A percentile compares a stretch with the other conserved stretches of the same genome.
phyloP scores from a whole-genome alignment of 176 grass and related monocot species.

The Elaeis guineensis region DNA sequence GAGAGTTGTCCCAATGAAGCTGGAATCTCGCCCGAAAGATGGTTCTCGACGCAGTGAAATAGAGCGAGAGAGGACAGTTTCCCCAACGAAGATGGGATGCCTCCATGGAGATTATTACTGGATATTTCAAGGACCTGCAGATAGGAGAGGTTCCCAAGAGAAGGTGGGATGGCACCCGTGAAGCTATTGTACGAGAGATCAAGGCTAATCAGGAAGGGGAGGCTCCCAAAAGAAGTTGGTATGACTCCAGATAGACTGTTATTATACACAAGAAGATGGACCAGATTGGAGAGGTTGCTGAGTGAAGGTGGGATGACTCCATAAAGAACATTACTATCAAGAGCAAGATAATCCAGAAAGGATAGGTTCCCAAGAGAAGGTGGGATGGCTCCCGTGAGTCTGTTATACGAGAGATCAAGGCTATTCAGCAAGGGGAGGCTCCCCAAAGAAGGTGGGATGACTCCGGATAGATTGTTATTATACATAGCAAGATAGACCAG shows the following conservation, averaged over 20 bases:
- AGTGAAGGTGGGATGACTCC: constrained; percentile 6
- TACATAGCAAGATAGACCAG: neutral
- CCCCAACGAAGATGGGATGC: constrained; percentile 25
- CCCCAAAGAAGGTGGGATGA: too few relatives aligned
- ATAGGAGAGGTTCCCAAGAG: constrained; percentile 19
- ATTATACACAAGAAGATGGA: neutral
- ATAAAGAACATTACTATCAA: too few relatives aligned
- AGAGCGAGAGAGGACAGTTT: constrained; percentile 12
- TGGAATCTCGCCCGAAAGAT: constrained; percentile 8
- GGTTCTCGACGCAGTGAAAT: neutral
- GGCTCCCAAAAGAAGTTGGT: too few relatives aligned
- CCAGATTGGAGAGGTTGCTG: neutral
- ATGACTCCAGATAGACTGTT: too few relatives aligned
- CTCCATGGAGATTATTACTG: neutral
- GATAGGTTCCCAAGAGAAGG: constrained; percentile 19
- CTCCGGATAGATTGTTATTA: too few relatives aligned
- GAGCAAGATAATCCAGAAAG: constrained; percentile 1
- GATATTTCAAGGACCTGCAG: neutral
- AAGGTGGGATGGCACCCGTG: constrained; percentile 21
- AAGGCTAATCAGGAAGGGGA: neutral
- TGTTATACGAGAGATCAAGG: neutral
- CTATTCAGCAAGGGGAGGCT: too few relatives aligned
- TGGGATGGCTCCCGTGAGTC: constrained; percentile 10
- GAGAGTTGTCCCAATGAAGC: constrained; percentile 1
- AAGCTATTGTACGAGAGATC: too few relatives aligned